Conservation (phyloP, 2,329 filamentous ascomycete genomes). For the Xylariaceae sp. region DNA sequence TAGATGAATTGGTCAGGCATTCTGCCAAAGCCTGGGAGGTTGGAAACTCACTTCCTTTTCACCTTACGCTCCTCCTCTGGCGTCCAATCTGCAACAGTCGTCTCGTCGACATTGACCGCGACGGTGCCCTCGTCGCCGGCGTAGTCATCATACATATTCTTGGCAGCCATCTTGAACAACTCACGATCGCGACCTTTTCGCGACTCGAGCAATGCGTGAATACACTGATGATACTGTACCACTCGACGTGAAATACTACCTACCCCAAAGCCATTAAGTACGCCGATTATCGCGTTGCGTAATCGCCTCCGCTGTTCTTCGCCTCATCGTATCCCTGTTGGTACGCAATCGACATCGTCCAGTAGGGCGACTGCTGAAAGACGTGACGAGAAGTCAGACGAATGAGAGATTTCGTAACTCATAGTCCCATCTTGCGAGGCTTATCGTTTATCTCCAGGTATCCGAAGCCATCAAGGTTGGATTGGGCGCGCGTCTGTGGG, state of each 20-base stretch:
- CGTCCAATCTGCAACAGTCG: slow-evolving; percentile 22
- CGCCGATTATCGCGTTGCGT: too few relatives aligned
- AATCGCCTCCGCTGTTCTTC: background rate
- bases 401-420: background rate
- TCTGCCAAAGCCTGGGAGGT: background rate
- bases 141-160: background rate
- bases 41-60: slow-evolving; percentile 24
- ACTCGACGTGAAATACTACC: too few relatives aligned
- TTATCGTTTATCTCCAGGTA: too few relatives aligned
- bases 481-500: background rate
- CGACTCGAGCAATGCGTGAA: background rate
- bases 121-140: slow-evolving; percentile 3
- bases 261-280: too few relatives aligned
- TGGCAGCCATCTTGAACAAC: background rate
- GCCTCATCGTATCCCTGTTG: background rate
- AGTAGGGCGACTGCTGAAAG: background rate
- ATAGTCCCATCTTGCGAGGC: background rate
- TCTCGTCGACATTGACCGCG: slow-evolving; percentile 14
- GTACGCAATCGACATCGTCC: background rate
- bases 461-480: background rate
- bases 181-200: background rate
- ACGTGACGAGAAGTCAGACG: background rate
- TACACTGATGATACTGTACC: too few relatives aligned
- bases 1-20: slow-evolving; percentile 2
- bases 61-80: slow-evolving; percentile 25